A percentile compares a stretch with the other conserved stretches of the same genome.
These are phyloP conservation scores for Tagetes erecta DNA, from an alignment of 129 eudicot species.

Conservation along the genomic window DNA sequence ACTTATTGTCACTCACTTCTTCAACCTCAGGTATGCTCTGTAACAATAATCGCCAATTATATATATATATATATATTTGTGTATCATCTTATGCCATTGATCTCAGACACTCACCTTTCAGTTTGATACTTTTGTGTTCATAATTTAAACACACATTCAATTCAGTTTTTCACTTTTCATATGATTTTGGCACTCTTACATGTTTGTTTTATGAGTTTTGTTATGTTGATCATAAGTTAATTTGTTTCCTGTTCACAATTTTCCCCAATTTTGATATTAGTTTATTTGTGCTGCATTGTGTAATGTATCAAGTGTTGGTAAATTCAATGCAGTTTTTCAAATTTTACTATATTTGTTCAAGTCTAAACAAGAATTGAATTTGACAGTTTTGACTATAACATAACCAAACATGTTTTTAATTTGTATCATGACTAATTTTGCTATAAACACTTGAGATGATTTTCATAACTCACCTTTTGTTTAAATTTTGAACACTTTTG, in stretches of 20 bases:
- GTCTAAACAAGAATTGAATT: too few species aligned
- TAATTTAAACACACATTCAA: background rate
- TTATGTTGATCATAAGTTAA: background rate
- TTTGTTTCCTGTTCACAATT: slow-evolving; percentile 3
- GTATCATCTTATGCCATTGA: background rate
- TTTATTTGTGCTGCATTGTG: slow-evolving; percentile 11
- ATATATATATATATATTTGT: background rate
- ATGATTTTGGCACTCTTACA: background rate
- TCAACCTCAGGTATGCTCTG: slow-evolving; percentile 18
- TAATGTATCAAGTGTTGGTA: background rate
- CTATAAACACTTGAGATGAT: too few species aligned
- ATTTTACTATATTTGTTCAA: too few species aligned
- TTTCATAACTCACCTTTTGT: too few species aligned
- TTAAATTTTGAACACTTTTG: too few species aligned
- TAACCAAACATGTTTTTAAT: too few species aligned
- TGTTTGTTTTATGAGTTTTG: slow-evolving; percentile 2
- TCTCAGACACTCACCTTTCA: background rate
- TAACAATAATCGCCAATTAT: background rate
- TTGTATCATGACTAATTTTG: too few species aligned
- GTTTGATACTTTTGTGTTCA: background rate
- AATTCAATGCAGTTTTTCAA: too few species aligned
- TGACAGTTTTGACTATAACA: too few species aligned
- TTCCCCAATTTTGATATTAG: background rate
- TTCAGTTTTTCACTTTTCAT: background rate
- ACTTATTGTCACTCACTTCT: background rate